A percentile compares a stretch with the other conserved stretches of the same genome.
Evolutionary conservation across 129 eudicot genomes (phyloP).

Genomic region (Daucus carota): DH1_v3.0 NC_030381.2:34299501-34300000

Average conservation of each 20-base stretch:
- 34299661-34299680: background rate
- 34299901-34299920: background rate
- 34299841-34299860: background rate
- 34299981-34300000: background rate
- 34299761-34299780: background rate
- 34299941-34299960: background rate
- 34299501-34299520: background rate
- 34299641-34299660: background rate
- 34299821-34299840: background rate
- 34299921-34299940: background rate
- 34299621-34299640: background rate
- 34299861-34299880: background rate
- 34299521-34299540: background rate
- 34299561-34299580: background rate
- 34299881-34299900: background rate
- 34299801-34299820: background rate
- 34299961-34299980: background rate
- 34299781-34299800: background rate
- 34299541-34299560: background rate
- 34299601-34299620: background rate
- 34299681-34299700: background rate
- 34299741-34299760: background rate
- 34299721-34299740: background rate
- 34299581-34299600: background rate
- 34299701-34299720: background rate